Evolutionary conservation across 2,329 filamentous ascomycete genomes (phyloP), one percentile per base, ranked within the genome.

Genomic region (Pyricularia grisea): DNA sequence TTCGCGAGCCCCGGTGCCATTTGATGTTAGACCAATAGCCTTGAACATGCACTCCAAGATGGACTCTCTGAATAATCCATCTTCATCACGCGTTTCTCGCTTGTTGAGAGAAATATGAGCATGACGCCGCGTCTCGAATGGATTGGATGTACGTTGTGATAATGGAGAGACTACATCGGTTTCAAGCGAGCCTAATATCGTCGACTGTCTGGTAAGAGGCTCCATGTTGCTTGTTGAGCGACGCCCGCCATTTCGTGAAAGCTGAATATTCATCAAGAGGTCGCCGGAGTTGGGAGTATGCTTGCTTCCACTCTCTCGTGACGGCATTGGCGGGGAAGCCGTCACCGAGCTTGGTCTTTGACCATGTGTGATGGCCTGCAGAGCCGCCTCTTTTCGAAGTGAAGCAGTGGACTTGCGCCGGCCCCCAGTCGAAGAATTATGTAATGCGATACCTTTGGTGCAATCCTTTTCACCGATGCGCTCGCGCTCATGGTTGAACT

Each of bases 31-130:
- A 0, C 95, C 95, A 70, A 99, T 91, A 0, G 93, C 91, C 76
- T 94, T 97, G 79, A 97, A 94, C 81, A 99, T 97, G 76, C 95
- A 98, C 73, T 97, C 93, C 27, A 98, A 81, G 20, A 99, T 93
- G 0, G 93, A 96, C 70, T 93, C 90, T 60, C 96, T 86, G 78
- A 99, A 98, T 7, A 97, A 79, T 65, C 90, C 88, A 74, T 97
- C 94, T 76, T 98, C 95, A 72, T 97, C 92, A 9, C 93, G 81
- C 0, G 92, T 91, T 69, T 97, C 93, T 72, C 94, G 89, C 5
- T 90, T 87, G 74, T 93, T 90, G 33, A 87, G 79, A 6, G 81
- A 81, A 42, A 83, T 80, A 65, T 84, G 82, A 65, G 79, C 79
- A 50, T 82, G 80, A 67, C 81, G 80, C 70, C 84, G 83, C 2